Conservation (phyloP, 148 eudicot genomes). For the Silene conica region DNA sequence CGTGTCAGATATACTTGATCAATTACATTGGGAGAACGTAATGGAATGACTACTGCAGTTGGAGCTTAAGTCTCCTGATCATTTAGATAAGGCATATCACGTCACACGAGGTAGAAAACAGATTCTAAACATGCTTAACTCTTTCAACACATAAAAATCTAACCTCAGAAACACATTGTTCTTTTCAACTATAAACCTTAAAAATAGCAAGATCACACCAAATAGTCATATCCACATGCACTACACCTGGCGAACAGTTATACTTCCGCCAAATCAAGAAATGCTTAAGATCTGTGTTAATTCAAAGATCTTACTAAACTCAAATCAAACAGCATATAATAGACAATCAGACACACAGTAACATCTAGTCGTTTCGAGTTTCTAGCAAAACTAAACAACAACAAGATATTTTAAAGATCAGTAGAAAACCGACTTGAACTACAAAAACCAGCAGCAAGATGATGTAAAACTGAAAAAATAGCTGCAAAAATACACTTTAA, state of each 20-base stretch:
- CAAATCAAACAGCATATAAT: not conserved
- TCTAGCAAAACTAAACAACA: not conserved
- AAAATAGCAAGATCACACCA: not conserved
- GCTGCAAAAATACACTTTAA: too few species aligned
- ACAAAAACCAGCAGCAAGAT: too few species aligned
- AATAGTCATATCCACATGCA: not conserved
- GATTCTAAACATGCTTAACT: not conserved
- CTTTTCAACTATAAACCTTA: not conserved
- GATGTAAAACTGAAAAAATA: too few species aligned
- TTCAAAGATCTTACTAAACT: not conserved
- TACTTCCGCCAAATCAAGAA: not conserved
- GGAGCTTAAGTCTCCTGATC: not conserved
- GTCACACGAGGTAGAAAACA: not conserved
- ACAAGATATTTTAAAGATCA: too few species aligned
- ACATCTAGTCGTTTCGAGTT: not conserved
- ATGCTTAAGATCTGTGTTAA: not conserved
- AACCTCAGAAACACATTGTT: not conserved
- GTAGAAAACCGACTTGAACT: too few species aligned
- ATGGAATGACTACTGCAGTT: too few species aligned
- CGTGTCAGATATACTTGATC: not conserved
- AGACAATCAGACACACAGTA: not conserved
- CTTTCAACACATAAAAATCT: not conserved
- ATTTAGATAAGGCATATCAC: not conserved
- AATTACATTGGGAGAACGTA: not conserved
- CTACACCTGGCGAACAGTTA: not conserved